Evolutionary conservation across 768 basidiomycete species (phyloP), one percentile per base, ranked within the genome.

Genomic region (Russula brevipes): DNA sequence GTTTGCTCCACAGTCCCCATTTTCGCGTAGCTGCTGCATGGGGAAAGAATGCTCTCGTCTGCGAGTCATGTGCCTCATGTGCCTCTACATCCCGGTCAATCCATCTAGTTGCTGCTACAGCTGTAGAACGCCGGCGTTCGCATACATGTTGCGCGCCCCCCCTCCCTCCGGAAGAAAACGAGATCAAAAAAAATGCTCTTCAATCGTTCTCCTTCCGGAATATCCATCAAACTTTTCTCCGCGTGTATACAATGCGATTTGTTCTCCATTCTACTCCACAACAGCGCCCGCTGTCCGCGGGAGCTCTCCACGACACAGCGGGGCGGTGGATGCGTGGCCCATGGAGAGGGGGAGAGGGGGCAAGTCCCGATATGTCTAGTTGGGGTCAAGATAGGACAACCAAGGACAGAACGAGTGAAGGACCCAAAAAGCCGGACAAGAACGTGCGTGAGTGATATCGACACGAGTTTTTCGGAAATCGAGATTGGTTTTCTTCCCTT

Each of bases 301-400:
- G 17, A 9, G 42, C 38, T 35, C n/a, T 14, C 46, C 58, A 60
- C 59, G 59, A 60, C 51, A 52, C 56, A 57, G 61, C 61, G 51
- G 61, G 57, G 61, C 61, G 42, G 61, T 63, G 52, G 42, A 33
- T 31, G 57, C 61, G 51, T 63, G 61, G 56, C 38, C 9, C 42
- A 16, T 42, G 44, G 35, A 14, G 11, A 35, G 19, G 33, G 51
- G 44, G 39, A 14, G 33, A 4, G 39, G 31, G 24, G 35, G 24
- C 1, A 24, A 24, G 24, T 60, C 52, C 61, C 35, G 19, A 60
- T 60, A 60, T 53, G 51, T 53, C 24, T 45, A 59, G 44, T 46
- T 5, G 36, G 35, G 39, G n/a, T 7, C 24, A 53, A 8, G 51
- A 44, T 16, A 36, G 51, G 52, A 42, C 16, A 14, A 14, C 16